Evolutionary conservation across 176 grass and related monocot genomes (phyloP), one percentile per base, ranked within the genome.

Genomic region (Carex parvula): DNA sequence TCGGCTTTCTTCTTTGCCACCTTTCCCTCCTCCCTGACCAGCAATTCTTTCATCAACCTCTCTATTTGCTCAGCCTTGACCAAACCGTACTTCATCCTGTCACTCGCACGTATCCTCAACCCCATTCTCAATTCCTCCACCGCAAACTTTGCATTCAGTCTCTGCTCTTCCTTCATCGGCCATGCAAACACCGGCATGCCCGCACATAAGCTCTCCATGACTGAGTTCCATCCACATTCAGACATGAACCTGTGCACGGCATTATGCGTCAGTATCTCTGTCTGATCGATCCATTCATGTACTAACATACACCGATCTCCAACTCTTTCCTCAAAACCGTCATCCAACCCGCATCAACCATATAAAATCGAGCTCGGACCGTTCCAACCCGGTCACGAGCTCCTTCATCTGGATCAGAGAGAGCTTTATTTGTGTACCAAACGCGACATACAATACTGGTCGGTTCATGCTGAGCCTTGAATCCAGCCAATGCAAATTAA

Each of bases 81-180:
- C 3, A 87, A 39, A 4, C 21, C 85, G 3, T 83, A 14, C 2
- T 80, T 82, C 0, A 86, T 90, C 7, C 73, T 39, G 14, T 92
- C 90, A 20, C 26, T 79, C 0, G 90, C 48, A 0, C 60, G 68
- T 64, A 95, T 50, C 12, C 90, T 85, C 2, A 91, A 29, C 0
- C 89, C 89, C 1, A 92, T 86, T 6, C 30, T 16, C 2, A 90
- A 17, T 15, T 82, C 80, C 1, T 94, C 89, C 5, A 91, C 83
- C 0, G 83, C 42, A 5, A 86, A 84, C 71, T 91, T 94, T 0
- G 89, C 89, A 29, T 95, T 92, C 12, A 88, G 59, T 5, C 83
- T 67, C 59, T 95, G 93, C 1, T 95, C 89, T 0, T 85, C 84
- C 0, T 88, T 80, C 91, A 91, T 92, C 2, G 93, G 93, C 93